Evolutionary conservation across 192 early-diverging fungal species (phyloP).

Genomic region (Gryganskiella cystojenkinii): DNA sequence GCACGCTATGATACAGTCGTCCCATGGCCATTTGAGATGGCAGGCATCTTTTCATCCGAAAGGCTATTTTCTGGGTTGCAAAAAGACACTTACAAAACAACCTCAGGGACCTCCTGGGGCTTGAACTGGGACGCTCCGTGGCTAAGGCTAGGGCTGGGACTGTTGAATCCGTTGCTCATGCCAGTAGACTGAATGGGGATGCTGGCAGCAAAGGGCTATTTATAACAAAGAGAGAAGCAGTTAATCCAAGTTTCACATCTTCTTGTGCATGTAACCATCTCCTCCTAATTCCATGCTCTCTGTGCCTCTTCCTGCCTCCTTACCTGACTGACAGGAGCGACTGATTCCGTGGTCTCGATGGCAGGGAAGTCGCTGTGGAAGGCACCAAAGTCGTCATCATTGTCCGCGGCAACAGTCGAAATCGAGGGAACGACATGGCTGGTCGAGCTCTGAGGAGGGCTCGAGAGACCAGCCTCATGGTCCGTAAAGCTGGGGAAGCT

Average conservation of each 20-base stretch:
- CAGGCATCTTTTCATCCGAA: no score
- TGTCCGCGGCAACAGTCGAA: constrained; percentile 18
- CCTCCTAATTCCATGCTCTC: background rate
- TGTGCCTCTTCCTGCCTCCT: background rate
- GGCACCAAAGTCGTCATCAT: constrained; percentile 46
- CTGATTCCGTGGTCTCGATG: constrained; percentile 41
- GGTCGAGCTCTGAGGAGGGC: constrained; percentile 11
- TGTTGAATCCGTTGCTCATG: constrained; percentile 31
- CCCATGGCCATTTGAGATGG: background rate
- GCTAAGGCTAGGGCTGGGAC: constrained; percentile 20
- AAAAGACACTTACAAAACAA: constrained; percentile 25
- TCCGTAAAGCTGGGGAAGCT: constrained; percentile 43
- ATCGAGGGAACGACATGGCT: constrained; percentile 11
- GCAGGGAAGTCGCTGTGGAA: constrained; percentile 46
- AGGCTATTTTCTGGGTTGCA: background rate
- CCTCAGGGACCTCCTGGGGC: constrained; percentile 34
- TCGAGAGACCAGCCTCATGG: constrained; percentile 26
- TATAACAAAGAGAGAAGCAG: constrained; percentile 2
- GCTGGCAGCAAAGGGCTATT: constrained; percentile 44
- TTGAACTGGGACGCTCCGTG: constrained; percentile 41
- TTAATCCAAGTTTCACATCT: no score
- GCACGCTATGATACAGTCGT: no score
- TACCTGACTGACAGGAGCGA: constrained; percentile 37
- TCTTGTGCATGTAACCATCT: no score
- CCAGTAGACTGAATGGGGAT: constrained; percentile 47